A percentile compares a stretch with the other conserved stretches of the same genome.
Evolutionary conservation across 495 filamentous ascomycete species (phyloP).

Genomic region (Cenococcum geophilum): DNA sequence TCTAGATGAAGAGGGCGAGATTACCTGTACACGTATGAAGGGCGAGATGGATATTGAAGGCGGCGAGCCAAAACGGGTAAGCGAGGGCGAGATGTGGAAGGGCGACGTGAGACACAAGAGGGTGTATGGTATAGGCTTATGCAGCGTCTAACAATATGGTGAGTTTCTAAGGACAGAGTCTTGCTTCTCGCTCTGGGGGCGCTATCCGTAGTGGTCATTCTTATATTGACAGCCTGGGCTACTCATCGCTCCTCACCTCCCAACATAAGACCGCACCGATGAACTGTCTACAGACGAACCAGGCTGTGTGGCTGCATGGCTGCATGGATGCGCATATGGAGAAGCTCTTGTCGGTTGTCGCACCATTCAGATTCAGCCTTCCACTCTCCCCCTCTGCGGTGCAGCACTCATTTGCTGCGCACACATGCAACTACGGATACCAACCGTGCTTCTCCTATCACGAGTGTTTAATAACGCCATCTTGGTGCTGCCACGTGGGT

Average conservation of each 20-base stretch:
- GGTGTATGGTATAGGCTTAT: neutral
- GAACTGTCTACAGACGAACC: too few species aligned
- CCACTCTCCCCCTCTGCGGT: neutral
- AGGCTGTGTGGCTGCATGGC: too few species aligned
- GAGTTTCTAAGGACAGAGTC: neutral
- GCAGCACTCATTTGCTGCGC: too few species aligned
- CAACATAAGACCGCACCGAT: neutral
- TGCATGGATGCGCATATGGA: too few species aligned
- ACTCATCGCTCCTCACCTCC: neutral
- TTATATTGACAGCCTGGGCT: neutral
- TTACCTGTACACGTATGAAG: neutral
- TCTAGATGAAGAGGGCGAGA: conserved; percentile 1
- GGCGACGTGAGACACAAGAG: neutral
- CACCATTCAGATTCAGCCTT: neutral
- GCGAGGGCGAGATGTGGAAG: neutral
- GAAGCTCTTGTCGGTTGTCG: too few species aligned
- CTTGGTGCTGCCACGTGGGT: too few species aligned
- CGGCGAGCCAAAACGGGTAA: conserved; percentile 1
- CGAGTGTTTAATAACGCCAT: too few species aligned
- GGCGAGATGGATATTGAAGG: conserved; percentile 8
- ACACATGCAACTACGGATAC: too few species aligned
- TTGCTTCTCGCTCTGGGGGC: neutral
- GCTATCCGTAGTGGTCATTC: neutral
- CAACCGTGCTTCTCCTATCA: too few species aligned
- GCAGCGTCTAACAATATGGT: neutral